A percentile compares a stretch with the other conserved stretches of the same genome.
These are phyloP conservation scores for Botrytis deweyae DNA, from an alignment of 2,329 filamentous ascomycete species.

Conservation along the genomic window DNA sequence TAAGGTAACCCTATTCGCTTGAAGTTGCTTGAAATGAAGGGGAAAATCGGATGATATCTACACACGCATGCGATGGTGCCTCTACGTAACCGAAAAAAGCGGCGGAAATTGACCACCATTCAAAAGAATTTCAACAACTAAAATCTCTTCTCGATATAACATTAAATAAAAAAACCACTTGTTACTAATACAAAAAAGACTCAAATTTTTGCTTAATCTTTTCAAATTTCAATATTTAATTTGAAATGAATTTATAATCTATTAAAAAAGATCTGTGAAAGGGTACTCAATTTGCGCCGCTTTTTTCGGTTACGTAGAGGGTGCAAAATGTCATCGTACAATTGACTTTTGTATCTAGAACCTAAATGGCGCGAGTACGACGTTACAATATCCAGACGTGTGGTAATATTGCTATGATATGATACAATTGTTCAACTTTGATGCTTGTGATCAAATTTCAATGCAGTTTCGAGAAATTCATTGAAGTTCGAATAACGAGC, in stretches of 20 bases:
- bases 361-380: not conserved
- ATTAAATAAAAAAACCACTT: no score
- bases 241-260: no score
- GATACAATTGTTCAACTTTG: not conserved
- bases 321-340: not conserved
- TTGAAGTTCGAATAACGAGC: not conserved
- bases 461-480: not conserved
- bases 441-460: not conserved
- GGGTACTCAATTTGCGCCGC: no score
- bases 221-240: no score
- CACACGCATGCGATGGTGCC: not conserved
- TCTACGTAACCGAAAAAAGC: no score
- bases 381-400: not conserved
- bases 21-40: conserved; percentile 16
- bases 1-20: not conserved
- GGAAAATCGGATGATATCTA: not conserved
- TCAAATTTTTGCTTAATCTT: no score
- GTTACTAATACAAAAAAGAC: no score
- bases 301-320: no score
- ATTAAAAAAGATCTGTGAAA: no score
- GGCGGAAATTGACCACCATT: no score
- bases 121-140: no score
- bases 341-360: not conserved
- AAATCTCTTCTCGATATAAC: no score
- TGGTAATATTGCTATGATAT: not conserved